Conservation (phyloP, 306 rosid species). For the Ziziphus jujuba region DNA sequence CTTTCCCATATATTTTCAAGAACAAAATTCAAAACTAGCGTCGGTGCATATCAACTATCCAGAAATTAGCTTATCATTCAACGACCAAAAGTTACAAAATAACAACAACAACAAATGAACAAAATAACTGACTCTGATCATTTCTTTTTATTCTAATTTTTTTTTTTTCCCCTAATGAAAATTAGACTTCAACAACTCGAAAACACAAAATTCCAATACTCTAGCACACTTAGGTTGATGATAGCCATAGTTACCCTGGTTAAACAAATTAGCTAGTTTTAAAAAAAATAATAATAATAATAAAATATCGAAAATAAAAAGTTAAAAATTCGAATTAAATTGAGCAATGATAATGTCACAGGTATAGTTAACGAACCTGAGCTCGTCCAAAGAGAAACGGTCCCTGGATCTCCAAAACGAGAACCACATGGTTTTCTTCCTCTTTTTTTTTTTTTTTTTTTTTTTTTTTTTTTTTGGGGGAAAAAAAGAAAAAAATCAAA, state of each 20-base stretch:
- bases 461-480: too few relatives aligned
- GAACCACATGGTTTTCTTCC: conserved; percentile 81
- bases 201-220: background rate
- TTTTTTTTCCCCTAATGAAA: background rate
- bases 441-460: too few relatives aligned
- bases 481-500: too few relatives aligned
- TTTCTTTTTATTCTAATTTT: too few relatives aligned
- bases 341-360: background rate
- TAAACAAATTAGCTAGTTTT: background rate
- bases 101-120: background rate
- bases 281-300: background rate
- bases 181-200: background rate
- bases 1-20: background rate
- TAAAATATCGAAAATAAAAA: background rate
- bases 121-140: conserved; percentile 6
- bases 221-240: background rate
- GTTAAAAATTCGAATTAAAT: conserved; percentile 1
- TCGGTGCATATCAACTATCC: background rate
- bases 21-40: background rate
- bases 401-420: conserved; percentile 88
- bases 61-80: background rate
- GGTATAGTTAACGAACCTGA: conserved; percentile 54
- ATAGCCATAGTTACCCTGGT: conserved; percentile 7
- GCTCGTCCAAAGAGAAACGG: conserved; percentile 83
- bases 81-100: background rate